Evolutionary conservation across 116 monocot species (phyloP).

Genomic region (Trichopus zeylanicus): DNA sequence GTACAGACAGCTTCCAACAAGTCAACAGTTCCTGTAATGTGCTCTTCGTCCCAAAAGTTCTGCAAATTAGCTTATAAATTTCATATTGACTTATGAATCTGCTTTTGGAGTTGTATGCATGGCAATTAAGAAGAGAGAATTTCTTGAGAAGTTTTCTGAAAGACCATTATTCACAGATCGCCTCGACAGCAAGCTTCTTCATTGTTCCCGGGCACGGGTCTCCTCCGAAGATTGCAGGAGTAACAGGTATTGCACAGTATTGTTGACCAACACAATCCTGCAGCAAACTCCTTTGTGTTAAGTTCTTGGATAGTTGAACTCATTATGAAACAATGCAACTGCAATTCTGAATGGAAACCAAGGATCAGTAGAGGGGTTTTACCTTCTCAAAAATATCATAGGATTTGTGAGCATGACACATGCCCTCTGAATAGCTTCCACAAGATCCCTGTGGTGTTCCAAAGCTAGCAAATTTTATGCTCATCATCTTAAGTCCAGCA

Average conservation of each 20-base stretch:
- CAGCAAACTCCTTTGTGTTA: conserved; percentile 20
- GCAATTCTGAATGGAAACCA: not conserved
- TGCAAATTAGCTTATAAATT: not conserved
- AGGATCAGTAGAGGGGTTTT: conserved; percentile 4
- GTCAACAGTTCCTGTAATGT: conserved; percentile 17
- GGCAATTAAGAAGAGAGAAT: not conserved
- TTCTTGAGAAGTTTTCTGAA: not conserved
- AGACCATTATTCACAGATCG: conserved; percentile 29
- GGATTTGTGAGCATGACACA: conserved; percentile 43
- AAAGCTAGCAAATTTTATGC: conserved; percentile 38
- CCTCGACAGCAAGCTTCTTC: conserved; percentile 58
- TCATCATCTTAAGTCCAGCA: conserved; percentile 21
- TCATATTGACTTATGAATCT: not conserved
- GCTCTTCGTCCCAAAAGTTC: conserved; percentile 13
- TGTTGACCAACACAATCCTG: conserved; percentile 72
- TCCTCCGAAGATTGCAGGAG: conserved; percentile 58
- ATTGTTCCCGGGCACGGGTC: conserved; percentile 69
- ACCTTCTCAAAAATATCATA: conserved; percentile 62
- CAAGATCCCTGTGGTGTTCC: conserved; percentile 36
- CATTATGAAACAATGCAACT: not conserved
- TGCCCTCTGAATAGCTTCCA: conserved; percentile 32
- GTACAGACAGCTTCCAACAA: conserved; percentile 10
- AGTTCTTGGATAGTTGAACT: conserved; percentile 2
- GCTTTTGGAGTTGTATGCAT: not conserved
- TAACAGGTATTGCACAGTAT: conserved; percentile 44